These are phyloP conservation scores for Colletotrichum brevisporum DNA, from an alignment of 2,329 filamentous ascomycete species.

Conservation along the genomic window DNA sequence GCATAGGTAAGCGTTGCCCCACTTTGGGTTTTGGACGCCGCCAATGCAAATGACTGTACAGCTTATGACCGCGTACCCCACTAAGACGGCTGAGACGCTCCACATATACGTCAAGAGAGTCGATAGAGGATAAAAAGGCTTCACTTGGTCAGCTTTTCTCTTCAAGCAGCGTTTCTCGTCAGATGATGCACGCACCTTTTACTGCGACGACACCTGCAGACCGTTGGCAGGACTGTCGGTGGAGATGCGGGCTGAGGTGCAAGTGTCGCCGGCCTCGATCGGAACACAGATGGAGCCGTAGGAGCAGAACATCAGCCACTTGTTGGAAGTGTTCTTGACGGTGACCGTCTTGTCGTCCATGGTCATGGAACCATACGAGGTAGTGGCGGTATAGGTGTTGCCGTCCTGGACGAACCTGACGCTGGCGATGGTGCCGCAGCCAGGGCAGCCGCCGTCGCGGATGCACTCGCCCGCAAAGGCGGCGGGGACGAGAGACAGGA, in stretches of 20 bases:
- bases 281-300: conserved; percentile 20
- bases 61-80: too few species aligned
- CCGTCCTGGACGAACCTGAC: conserved; percentile 10
- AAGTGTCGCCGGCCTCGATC: conserved; percentile 17
- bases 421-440: conserved; percentile 12
- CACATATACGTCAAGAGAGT: too few species aligned
- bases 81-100: too few species aligned
- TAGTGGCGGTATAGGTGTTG: conserved; percentile 9
- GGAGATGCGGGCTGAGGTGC: conserved; percentile 18
- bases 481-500: conserved; percentile 10
- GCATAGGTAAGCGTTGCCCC: too few species aligned
- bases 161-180: not conserved
- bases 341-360: conserved; percentile 15
- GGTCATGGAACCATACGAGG: conserved; percentile 22
- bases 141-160: too few species aligned
- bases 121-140: too few species aligned
- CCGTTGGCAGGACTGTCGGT: conserved; percentile 5
- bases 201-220: conserved; percentile 19
- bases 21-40: too few species aligned
- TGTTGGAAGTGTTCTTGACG: conserved; percentile 28
- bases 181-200: not conserved
- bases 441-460: conserved; percentile 13
- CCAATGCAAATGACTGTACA: too few species aligned
- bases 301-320: conserved; percentile 23
- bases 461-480: conserved; percentile 10